These are phyloP conservation scores for Passiflora organensis DNA, from an alignment of 345 rosid genomes.

Conservation along the genomic window DNA sequence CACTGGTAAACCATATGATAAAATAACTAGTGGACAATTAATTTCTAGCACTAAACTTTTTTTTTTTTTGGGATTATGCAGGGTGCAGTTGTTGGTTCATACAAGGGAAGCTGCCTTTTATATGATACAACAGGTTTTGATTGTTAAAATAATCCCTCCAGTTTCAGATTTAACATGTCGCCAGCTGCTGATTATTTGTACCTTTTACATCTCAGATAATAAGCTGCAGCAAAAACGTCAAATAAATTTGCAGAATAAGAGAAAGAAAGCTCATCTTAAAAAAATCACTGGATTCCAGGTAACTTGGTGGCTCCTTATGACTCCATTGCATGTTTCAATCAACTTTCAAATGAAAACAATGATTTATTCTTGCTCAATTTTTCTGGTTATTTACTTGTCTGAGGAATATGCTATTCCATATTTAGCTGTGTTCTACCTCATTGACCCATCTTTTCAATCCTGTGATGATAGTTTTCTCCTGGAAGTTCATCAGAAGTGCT, in stretches of 20 bases:
- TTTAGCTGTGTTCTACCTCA: background rate
- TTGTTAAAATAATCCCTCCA: conserved; percentile 2
- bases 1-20: background rate
- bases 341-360: conserved; percentile 5
- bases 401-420: background rate
- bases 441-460: background rate
- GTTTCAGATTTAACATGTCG: background rate
- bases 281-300: conserved; percentile 99
- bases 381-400: background rate
- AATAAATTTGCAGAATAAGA: conserved; percentile 81
- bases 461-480: conserved; percentile 60
- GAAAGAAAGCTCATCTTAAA: conserved; percentile 84
- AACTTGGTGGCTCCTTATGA: conserved; percentile 7
- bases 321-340: background rate
- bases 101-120: conserved; percentile 82
- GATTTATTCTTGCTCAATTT: conserved; percentile 2
- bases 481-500: conserved; percentile 94
- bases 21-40: too few relatives aligned
- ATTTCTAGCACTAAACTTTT: too few relatives aligned
- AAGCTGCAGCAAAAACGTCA: conserved; percentile 67
- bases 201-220: conserved; percentile 47
- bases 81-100: conserved; percentile 91
- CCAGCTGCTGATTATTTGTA: conserved; percentile 6
- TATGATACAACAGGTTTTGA: conserved; percentile 63
- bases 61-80: conserved; percentile 38